These are phyloP conservation scores for Coniella vitis DNA, from an alignment of 2,329 filamentous ascomycete genomes.

Conservation along the genomic window DNA sequence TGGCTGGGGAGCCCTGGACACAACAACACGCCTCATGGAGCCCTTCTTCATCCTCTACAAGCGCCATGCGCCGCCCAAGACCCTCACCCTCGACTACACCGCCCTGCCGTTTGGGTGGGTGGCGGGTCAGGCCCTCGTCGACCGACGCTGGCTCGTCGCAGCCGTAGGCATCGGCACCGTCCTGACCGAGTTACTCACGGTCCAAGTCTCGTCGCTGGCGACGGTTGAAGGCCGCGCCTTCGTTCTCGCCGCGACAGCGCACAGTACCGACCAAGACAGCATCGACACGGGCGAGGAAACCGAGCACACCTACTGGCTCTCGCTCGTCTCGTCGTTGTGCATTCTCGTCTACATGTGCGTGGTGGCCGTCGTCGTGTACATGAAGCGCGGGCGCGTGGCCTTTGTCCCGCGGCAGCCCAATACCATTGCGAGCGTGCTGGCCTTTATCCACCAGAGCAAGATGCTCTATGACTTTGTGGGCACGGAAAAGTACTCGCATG, in stretches of 20 bases:
- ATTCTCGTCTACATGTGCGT: slow-evolving; percentile 61
- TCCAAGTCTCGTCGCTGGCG: slow-evolving; percentile 59
- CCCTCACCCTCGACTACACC: slow-evolving; percentile 66
- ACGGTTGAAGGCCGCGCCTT: slow-evolving; percentile 59
- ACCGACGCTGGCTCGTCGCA: slow-evolving; percentile 59
- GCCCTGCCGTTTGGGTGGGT: slow-evolving; percentile 63
- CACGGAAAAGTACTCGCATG: slow-evolving; percentile 55
- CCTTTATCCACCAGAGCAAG: slow-evolving; percentile 73
- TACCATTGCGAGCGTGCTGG: slow-evolving; percentile 69
- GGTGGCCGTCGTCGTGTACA: slow-evolving; percentile 54
- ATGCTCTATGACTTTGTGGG: slow-evolving; percentile 73
- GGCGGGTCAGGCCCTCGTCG: slow-evolving; percentile 53
- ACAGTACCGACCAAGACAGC: slow-evolving; percentile 17
- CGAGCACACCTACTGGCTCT: slow-evolving; percentile 57
- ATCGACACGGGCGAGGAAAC: slow-evolving; percentile 54
- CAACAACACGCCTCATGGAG: slow-evolving; percentile 64
- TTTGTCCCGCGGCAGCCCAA: slow-evolving; percentile 74
- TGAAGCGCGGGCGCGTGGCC: slow-evolving; percentile 51
- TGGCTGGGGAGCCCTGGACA: slow-evolving; percentile 62
- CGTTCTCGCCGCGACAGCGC: slow-evolving; percentile 25
- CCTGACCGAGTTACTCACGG: slow-evolving; percentile 65
- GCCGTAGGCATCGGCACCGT: slow-evolving; percentile 65
- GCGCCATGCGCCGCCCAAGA: slow-evolving; percentile 58
- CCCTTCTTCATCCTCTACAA: slow-evolving; percentile 65
- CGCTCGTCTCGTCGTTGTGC: slow-evolving; percentile 51